These are phyloP conservation scores for Verticillium dahliae DNA, from an alignment of 2,329 filamentous ascomycete species.

Conservation along the genomic window DNA sequence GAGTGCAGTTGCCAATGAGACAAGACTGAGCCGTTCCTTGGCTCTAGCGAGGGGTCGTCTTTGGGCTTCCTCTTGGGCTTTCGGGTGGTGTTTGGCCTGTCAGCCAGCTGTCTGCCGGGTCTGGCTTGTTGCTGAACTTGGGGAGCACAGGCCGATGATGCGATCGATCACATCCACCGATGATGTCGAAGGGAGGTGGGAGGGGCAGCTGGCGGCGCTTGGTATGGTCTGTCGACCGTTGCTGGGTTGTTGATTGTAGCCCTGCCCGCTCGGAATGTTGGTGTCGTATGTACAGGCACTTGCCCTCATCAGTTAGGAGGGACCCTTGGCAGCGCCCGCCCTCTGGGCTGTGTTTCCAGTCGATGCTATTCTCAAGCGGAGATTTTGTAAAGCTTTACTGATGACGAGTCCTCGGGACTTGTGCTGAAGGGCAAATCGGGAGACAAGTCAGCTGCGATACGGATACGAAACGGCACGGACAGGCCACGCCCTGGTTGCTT, in stretches of 20 bases:
- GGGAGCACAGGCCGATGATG: not conserved
- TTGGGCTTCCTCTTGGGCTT: not conserved
- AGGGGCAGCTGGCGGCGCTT: not conserved
- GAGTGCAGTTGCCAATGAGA: conserved; percentile 1
- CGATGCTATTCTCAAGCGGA: not conserved
- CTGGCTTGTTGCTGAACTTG: not conserved
- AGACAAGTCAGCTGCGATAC: not conserved
- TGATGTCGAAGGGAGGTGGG: not conserved
- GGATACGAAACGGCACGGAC: not conserved
- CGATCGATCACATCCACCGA: not conserved
- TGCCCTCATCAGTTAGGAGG: not conserved
- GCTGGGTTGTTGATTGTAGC: not conserved
- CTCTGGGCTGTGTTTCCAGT: not conserved
- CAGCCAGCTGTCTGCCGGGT: not conserved
- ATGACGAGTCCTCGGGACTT: not conserved
- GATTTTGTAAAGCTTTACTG: not conserved
- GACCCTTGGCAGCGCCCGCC: not conserved
- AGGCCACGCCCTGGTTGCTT: not conserved
- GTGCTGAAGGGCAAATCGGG: not conserved
- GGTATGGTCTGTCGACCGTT: not conserved
- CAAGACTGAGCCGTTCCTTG: not conserved
- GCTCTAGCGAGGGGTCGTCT: not conserved
- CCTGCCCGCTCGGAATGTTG: not conserved
- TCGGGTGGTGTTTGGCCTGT: not conserved
- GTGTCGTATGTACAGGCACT: not conserved